Conservation (phyloP, 352 stramenopile species). For the Paralagenidium karlingii region DNA sequence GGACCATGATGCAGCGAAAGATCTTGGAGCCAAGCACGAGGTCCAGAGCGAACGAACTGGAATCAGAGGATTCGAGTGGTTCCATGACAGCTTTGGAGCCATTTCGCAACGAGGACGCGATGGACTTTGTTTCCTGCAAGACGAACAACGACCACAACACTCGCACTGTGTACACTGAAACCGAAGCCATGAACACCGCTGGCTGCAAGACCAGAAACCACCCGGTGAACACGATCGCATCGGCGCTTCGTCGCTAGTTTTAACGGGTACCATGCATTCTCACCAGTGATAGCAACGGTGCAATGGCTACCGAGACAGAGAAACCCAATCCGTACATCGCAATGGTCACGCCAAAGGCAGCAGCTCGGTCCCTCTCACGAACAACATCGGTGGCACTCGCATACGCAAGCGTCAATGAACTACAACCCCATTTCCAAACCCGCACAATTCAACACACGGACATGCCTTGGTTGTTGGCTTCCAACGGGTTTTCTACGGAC, state of each 20-base stretch:
- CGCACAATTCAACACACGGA: too few relatives aligned
- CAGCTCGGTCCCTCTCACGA: constrained; percentile 26
- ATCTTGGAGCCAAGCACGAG: constrained; percentile 36
- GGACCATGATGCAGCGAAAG: constrained; percentile 43
- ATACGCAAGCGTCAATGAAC: too few relatives aligned
- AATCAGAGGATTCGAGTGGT: too few relatives aligned
- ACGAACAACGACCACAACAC: constrained; percentile 41
- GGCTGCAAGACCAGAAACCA: constrained; percentile 9
- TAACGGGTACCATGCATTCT: too few relatives aligned
- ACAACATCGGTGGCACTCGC: too few relatives aligned
- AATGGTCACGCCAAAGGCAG: constrained; percentile 45
- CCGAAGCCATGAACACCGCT: constrained; percentile 27
- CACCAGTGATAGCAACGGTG: constrained; percentile 40
- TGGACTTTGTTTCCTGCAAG: constrained; percentile 40
- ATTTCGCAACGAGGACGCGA: too few relatives aligned
- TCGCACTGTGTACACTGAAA: constrained; percentile 29
- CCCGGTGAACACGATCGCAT: neutral
- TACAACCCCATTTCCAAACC: too few relatives aligned
- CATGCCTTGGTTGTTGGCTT: too few relatives aligned
- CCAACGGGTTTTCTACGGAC: too few relatives aligned
- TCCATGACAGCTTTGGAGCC: too few relatives aligned
- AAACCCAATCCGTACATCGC: constrained; percentile 38
- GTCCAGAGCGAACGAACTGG: too few relatives aligned
- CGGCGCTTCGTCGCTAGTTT: too few relatives aligned
- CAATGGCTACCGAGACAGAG: constrained; percentile 28